Percentiles rank a stretch among this genome's conserved stretches.
Conservation (phyloP, 345 rosid genomes). For the Abelmoschus esculentus region DNA sequence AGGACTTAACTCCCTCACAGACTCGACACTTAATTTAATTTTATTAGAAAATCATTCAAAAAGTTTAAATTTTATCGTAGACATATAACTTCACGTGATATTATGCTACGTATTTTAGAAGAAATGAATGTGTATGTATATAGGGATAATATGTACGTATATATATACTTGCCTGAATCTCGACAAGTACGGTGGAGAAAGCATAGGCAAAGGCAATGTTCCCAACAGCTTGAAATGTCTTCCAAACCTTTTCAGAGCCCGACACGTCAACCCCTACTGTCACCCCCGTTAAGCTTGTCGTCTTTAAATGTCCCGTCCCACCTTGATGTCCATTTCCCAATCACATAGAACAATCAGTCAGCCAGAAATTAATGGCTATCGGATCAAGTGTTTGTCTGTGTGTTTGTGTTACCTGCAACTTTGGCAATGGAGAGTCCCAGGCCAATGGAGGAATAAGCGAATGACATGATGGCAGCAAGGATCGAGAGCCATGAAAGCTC, state of each 20-base stretch:
- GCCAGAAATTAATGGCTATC: background rate
- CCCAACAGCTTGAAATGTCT: constrained; percentile 64
- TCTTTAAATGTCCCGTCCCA: constrained; percentile 29
- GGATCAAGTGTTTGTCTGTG: too few relatives aligned
- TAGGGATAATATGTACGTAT: too few relatives aligned
- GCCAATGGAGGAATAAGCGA: constrained; percentile 66
- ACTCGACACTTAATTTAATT: too few relatives aligned
- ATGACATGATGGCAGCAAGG: constrained; percentile 82
- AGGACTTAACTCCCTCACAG: too few relatives aligned
- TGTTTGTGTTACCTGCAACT: constrained; percentile 24
- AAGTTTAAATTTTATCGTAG: too few relatives aligned
- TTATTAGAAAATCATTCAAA: too few relatives aligned
- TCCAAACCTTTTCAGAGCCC: constrained; percentile 68
- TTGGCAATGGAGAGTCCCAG: constrained; percentile 69
- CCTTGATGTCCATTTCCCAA: background rate
- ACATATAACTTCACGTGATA: background rate
- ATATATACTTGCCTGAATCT: constrained; percentile 54
- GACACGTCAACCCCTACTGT: constrained; percentile 63
- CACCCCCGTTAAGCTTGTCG: constrained; percentile 51
- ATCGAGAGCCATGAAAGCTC: constrained; percentile 86
- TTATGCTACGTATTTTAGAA: background rate
- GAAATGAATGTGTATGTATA: too few relatives aligned
- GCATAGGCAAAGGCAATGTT: constrained; percentile 87
- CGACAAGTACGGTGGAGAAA: constrained; percentile 69
- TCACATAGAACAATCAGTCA: background rate